Evolutionary conservation across 257 asterid species (phyloP).

Genomic region (Voacanga thouarsii): DNA sequence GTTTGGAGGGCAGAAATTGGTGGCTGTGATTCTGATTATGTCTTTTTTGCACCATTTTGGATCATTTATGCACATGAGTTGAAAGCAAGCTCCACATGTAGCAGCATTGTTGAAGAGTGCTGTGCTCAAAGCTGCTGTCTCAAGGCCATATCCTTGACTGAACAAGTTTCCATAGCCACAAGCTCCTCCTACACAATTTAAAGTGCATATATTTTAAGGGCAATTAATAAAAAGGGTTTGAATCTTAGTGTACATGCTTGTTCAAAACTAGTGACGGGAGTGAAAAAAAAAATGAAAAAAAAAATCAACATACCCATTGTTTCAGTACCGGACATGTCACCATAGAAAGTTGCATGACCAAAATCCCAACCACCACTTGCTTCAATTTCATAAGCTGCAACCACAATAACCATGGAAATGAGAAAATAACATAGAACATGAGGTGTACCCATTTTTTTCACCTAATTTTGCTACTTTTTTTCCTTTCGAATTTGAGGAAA

Average conservation of each 20-base stretch:
- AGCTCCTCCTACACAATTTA: constrained; percentile 25
- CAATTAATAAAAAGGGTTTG: rapidly evolving
- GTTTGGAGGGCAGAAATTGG: constrained; percentile 43
- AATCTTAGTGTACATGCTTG: no score
- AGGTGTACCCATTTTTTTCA: background rate
- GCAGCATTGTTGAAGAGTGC: constrained; percentile 28
- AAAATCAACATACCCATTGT: background rate
- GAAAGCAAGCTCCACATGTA: constrained; percentile 1
- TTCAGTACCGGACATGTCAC: constrained; percentile 5
- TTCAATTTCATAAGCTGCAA: background rate
- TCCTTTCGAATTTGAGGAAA: background rate
- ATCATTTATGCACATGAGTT: background rate
- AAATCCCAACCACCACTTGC: background rate
- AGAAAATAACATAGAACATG: background rate
- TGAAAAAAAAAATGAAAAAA: background rate
- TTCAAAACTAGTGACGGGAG: no score
- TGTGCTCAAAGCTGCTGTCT: constrained; percentile 32
- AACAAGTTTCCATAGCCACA: constrained; percentile 36
- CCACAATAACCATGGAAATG: background rate
- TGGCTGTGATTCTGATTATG: constrained; percentile 30
- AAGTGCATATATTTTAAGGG: background rate
- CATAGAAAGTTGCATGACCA: constrained; percentile 6
- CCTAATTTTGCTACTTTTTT: no score
- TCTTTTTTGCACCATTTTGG: constrained; percentile 1
- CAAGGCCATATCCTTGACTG: constrained; percentile 25